phyloP scores from a whole-genome alignment of 768 basidiomycete species.

The Ephemerocybe angulata region DNA sequence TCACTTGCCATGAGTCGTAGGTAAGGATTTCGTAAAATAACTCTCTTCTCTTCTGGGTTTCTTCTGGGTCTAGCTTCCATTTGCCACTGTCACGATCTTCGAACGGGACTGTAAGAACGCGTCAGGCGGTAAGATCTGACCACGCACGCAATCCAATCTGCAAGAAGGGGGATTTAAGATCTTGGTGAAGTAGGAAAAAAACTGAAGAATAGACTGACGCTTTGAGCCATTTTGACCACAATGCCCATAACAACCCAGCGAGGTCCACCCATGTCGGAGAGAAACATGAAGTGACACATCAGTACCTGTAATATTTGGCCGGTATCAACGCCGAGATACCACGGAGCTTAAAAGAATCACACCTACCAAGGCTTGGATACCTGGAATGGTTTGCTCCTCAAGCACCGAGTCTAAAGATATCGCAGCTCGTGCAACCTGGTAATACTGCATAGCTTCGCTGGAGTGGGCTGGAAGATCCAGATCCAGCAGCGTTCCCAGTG shows the following conservation, averaged over 20 bases:
- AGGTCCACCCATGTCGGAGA: constrained; percentile 51
- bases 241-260: constrained; percentile 72
- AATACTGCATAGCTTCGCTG: constrained; percentile 54
- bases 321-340: constrained; percentile 11
- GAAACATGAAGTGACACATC: constrained; percentile 53
- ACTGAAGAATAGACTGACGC: constrained; percentile 38
- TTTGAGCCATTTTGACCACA: constrained; percentile 65
- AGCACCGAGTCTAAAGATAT: constrained; percentile 61
- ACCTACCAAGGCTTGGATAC: constrained; percentile 62
- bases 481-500: constrained; percentile 60
- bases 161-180: constrained; percentile 10
- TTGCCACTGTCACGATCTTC: constrained; percentile 67
- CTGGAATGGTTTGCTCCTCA: constrained; percentile 59
- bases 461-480: constrained; percentile 50
- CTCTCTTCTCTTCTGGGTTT: constrained; percentile 56
- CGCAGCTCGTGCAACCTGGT: constrained; percentile 57
- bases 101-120: constrained; percentile 5
- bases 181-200: constrained; percentile 20
- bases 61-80: constrained; percentile 55
- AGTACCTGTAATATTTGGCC: constrained; percentile 42
- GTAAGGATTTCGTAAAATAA: constrained; percentile 65
- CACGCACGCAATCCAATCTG: constrained; percentile 68
- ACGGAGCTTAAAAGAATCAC: constrained; percentile 4
- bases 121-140: constrained; percentile 9
- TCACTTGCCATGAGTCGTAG: constrained; percentile 70